Base-by-base conservation (phyloP, 805 yeast species). In the Myxozyma neotropica region DNA sequence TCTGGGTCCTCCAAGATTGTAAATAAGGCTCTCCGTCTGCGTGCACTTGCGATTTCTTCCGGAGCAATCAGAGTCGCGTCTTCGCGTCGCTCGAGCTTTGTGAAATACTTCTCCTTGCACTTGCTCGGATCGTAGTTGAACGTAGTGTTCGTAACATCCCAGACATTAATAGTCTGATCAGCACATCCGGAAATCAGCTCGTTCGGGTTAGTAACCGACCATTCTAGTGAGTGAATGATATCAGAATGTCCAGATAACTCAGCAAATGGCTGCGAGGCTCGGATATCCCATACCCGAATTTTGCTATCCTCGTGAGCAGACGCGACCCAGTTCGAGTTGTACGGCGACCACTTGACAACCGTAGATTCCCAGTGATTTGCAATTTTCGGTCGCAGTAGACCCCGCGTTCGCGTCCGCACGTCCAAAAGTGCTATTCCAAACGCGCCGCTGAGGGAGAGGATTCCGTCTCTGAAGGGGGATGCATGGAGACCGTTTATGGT, bases 351-450 rank as follows among this genome's bases (percentile, higher is more conserved):
- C 66, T 78, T 79, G 49, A 85, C 81, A 19, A 40, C 63, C 1
- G 59, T 74, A 57, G 50, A 78, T 77, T 0, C 85, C 77, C 13
- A 70, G 38, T 36, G 69, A 68, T 57, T 69, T 62, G 55, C 73
- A 71, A 26, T 61, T 67, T 76, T 73, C 2, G 86, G 84, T 31
- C 79, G 75, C 58, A 81, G 75, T 19, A 78, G 76, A 2, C 78
- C 70, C 3, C 80, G 74, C 33, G 75, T 76, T 5, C 78, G 75
- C 3, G 79, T 77, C 65, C 96, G 78, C 64, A 88, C 73, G 72
- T 90, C 97, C 63, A 84, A 79, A 40, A 90, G 72, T 0, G 94
- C 85, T 8, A 89, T 80, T 1, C 96, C 96, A 69, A 84, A 84
- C n/a, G 68, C 58, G 24, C 80, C 78, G 3, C 90, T 90, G 1